Percentiles rank a stretch among this genome's conserved stretches.
Conservation (phyloP, 352 stramenopile species). For the Globisporangium nodosum region DNA sequence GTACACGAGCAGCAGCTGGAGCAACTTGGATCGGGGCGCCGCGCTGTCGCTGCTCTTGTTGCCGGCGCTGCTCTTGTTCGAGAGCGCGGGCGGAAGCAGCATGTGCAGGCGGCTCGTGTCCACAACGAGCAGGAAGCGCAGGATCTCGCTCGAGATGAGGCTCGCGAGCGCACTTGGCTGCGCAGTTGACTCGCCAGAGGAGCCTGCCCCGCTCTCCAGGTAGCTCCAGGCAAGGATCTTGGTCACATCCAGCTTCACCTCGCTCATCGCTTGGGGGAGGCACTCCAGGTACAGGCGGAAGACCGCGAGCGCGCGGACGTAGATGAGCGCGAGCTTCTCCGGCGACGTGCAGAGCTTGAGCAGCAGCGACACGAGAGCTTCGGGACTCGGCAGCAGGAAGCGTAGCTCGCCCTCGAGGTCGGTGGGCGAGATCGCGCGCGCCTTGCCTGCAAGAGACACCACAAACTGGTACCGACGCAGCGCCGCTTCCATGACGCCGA, state of each 20-base stretch:
- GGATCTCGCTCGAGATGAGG: slow-evolving; percentile 63
- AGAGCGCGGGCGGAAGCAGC: slow-evolving; percentile 24
- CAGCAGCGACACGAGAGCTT: slow-evolving; percentile 73
- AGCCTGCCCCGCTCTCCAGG: slow-evolving; percentile 20
- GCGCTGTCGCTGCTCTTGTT: slow-evolving; percentile 13
- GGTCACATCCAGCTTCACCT: slow-evolving; percentile 82
- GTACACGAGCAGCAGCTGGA: slow-evolving; percentile 60
- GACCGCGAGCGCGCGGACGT: slow-evolving; percentile 66
- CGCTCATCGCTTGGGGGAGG: slow-evolving; percentile 63
- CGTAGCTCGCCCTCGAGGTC: slow-evolving; percentile 67
- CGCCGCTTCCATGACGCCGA: slow-evolving; percentile 60
- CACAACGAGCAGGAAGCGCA: slow-evolving; percentile 59
- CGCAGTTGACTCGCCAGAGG: not conserved
- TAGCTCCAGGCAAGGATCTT: slow-evolving; percentile 68
- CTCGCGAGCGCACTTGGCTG: slow-evolving; percentile 28
- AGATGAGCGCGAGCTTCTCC: slow-evolving; percentile 44
- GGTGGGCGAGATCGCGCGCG: slow-evolving; percentile 2
- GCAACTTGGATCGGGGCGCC: slow-evolving; percentile 40
- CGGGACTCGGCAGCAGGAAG: slow-evolving; percentile 64
- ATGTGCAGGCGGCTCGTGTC: slow-evolving; percentile 54
- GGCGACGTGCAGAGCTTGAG: slow-evolving; percentile 57
- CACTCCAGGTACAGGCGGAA: slow-evolving; percentile 76
- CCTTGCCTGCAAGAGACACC: slow-evolving; percentile 15
- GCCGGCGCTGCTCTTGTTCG: slow-evolving; percentile 9
- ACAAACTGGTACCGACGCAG: slow-evolving; percentile 53